Conservation (phyloP, 2,329 filamentous ascomycete genomes). For the Boeremia exigua region DNA sequence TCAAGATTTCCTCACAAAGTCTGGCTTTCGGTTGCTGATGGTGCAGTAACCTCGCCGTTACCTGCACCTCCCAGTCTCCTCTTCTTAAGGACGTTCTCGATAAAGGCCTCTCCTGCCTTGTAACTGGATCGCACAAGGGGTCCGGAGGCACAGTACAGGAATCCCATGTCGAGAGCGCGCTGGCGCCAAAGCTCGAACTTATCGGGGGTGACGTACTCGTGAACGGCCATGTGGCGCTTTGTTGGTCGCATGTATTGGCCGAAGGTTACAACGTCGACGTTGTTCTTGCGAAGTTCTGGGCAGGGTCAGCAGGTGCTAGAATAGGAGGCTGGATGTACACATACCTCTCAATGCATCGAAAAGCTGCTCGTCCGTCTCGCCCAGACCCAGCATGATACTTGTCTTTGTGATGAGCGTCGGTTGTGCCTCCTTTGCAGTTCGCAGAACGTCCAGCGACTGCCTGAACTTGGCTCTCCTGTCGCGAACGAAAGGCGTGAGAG, state of each 20-base stretch:
- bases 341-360: constrained; percentile 75
- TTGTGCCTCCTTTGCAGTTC: constrained; percentile 78
- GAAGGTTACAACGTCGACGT: constrained; percentile 96
- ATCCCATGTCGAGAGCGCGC: constrained; percentile 90
- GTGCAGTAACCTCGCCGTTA: background rate
- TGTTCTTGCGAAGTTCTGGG: constrained; percentile 74
- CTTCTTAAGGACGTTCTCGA: constrained; percentile 96
- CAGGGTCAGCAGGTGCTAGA: constrained; percentile 9
- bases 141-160: constrained; percentile 94
- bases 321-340: background rate
- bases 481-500: constrained; percentile 84
- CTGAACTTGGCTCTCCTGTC: constrained; percentile 89
- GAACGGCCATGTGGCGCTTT: constrained; percentile 95
- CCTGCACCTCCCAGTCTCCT: constrained; percentile 24
- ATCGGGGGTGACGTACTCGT: constrained; percentile 91
- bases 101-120: constrained; percentile 98
- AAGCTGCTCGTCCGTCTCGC: constrained; percentile 88
- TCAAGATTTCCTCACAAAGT: background rate
- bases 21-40: constrained; percentile 3
- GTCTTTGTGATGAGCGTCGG: constrained; percentile 95
- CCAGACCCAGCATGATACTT: constrained; percentile 93
- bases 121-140: constrained; percentile 94
- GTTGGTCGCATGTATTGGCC: constrained; percentile 99
- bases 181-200: constrained; percentile 91
- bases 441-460: constrained; percentile 80